These are phyloP conservation scores for Cyclotella atomus DNA, from an alignment of 108 stramenopile species.

Conservation along the genomic window DNA sequence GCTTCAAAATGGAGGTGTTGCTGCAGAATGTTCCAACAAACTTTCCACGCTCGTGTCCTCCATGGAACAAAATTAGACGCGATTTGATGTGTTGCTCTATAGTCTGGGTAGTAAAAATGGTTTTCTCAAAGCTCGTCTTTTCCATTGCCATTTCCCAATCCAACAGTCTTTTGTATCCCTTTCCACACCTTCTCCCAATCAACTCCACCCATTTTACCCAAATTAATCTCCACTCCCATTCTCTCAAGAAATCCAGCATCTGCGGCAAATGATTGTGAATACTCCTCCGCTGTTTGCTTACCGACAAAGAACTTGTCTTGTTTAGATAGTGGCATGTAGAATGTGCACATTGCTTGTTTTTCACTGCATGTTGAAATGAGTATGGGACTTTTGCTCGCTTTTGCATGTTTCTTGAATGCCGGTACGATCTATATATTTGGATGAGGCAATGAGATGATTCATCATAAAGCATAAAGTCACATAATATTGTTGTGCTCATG, in stretches of 20 bases:
- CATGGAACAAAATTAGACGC: constrained; percentile 16
- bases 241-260: constrained; percentile 11
- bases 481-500: no score
- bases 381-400: constrained; percentile 42
- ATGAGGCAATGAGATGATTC: no score
- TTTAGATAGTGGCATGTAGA: constrained; percentile 70
- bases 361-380: constrained; percentile 73
- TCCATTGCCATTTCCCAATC: neutral
- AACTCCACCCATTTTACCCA: constrained; percentile 3
- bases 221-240: neutral
- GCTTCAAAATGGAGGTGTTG: neutral
- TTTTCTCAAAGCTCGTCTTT: constrained; percentile 8
- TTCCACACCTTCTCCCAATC: constrained; percentile 21
- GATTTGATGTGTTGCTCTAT: no score
- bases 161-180: constrained; percentile 28
- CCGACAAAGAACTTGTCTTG: constrained; percentile 66
- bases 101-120: no score
- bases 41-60: constrained; percentile 2
- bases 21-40: constrained; percentile 13
- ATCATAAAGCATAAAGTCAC: no score
- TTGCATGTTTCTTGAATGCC: constrained; percentile 61
- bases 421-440: constrained; percentile 84
- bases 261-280: constrained; percentile 24
- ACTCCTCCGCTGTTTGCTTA: constrained; percentile 34
- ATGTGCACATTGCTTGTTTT: constrained; percentile 72